These are phyloP conservation scores for Diaporthe helianthi DNA, from an alignment of 2,329 filamentous ascomycete genomes.

Conservation along the genomic window DNA sequence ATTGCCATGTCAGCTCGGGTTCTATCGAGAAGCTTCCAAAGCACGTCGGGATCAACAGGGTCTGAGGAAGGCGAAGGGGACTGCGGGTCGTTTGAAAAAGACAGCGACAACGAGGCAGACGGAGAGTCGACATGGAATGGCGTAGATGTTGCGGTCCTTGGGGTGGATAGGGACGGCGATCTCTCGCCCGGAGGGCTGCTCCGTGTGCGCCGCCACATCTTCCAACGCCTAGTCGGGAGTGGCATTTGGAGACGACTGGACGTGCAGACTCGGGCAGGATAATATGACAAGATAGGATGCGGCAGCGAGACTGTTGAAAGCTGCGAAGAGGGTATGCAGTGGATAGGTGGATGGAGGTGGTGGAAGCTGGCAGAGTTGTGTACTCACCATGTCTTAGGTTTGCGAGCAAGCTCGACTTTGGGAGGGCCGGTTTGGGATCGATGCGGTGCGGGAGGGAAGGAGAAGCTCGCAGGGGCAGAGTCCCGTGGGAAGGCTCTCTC, in stretches of 20 bases:
- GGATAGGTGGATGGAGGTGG: slow-evolving; percentile 20
- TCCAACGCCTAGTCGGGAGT: slow-evolving; percentile 16
- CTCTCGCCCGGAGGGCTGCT: slow-evolving; percentile 28
- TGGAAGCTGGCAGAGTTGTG: slow-evolving; percentile 21
- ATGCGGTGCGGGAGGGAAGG: slow-evolving; percentile 6
- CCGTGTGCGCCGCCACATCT: slow-evolving; percentile 31
- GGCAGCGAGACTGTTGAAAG: neutral
- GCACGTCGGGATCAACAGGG: slow-evolving; percentile 15
- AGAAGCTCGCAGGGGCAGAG: slow-evolving; percentile 10
- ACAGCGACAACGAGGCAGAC: slow-evolving; percentile 14
- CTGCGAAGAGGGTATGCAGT: neutral
- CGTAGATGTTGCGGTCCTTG: slow-evolving; percentile 25
- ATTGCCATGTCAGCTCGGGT: slow-evolving; percentile 39
- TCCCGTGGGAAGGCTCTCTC: slow-evolving; percentile 6
- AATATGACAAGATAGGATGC: slow-evolving; percentile 28
- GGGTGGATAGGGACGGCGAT: slow-evolving; percentile 22
- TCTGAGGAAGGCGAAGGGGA: slow-evolving; percentile 13
- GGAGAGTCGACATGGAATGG: slow-evolving; percentile 46
- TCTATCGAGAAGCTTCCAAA: slow-evolving; percentile 23
- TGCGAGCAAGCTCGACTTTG: slow-evolving; percentile 23
- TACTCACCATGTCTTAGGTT: slow-evolving; percentile 30
- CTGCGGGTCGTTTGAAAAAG: slow-evolving; percentile 12
- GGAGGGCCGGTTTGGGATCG: neutral
- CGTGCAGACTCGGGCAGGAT: slow-evolving; percentile 15
- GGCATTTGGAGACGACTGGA: slow-evolving; percentile 27